Evolutionary conservation across 495 filamentous ascomycete genomes (phyloP), one percentile per base, ranked within the genome.

Genomic region (Aspergillus affinis): DNA sequence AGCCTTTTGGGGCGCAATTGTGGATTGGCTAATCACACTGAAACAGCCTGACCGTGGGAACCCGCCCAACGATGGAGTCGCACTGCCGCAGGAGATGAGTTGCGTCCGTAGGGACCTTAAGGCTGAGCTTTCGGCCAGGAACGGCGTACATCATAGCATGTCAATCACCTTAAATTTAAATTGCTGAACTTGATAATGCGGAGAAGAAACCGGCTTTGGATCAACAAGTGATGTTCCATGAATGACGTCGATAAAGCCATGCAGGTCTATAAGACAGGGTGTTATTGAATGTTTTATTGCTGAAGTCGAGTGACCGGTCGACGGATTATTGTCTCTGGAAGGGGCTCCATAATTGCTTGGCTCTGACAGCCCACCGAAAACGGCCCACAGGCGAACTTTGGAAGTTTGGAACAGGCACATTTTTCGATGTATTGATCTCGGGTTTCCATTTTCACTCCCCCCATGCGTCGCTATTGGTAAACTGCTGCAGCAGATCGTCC

Each of bases 401-500:
- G 36, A 10, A 17, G 1, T 13, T 10, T 41, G 36, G 36, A 15
- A 15, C 36, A 41, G 36, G 36, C 36, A 41, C 36, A 41, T 15
- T 41, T 41, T 41, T 41, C 30, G 36, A 41, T 41, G 36, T 17
- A 10, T 41, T 41, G 36, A 41, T 41, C 36, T 41, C 1, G 13
- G 12, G 8, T 32, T 41, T 17, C 12, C 10, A 15, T 41, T 41
- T 41, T 41, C 36, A 13, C 13, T 41, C 9, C 1, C 36, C 36
- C 36, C 9, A 41, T 15, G 45, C 21, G 2, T 45, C 57, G 18
- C 32, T 32, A 21, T 60, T 55, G 2, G 46, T 60, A 30, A 20
- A 75, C 17, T 73, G 63, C 44, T 65, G 69, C 27, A 75, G 55
- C 5, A 77, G 62, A 21, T 67, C 61, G 47, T 74, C 71, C 72